Evolutionary conservation across 495 filamentous ascomycete species (phyloP).

Genomic region (Alectoria sarmentosa): DNA sequence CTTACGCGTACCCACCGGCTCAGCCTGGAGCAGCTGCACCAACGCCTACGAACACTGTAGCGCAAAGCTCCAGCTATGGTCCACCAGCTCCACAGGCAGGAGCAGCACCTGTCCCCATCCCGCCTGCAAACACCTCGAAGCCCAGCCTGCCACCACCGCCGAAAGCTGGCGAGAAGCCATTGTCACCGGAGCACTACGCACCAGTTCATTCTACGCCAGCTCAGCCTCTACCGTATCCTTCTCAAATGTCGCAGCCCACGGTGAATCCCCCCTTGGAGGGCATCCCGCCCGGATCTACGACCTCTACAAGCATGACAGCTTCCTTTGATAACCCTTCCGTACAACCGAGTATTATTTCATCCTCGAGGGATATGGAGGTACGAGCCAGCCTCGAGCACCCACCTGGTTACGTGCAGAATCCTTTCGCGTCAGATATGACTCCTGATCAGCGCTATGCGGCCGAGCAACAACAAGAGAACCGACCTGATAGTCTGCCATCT

Average conservation of each 20-base stretch:
- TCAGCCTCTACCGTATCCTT: conserved; percentile 32
- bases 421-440: conserved; percentile 39
- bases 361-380: conserved; percentile 21
- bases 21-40: conserved; percentile 20
- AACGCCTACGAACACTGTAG: conserved; percentile 17
- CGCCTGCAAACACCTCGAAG: conserved; percentile 26
- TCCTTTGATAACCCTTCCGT: conserved; percentile 25
- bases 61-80: conserved; percentile 16
- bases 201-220: conserved; percentile 28
- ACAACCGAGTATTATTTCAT: conserved; percentile 18
- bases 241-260: conserved; percentile 38
- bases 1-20: conserved; percentile 15
- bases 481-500: conserved; percentile 20
- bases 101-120: conserved; percentile 36
- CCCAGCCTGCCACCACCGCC: conserved; percentile 46
- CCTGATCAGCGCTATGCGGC: conserved; percentile 30
- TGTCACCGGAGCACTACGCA: conserved; percentile 29
- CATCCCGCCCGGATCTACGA: conserved; percentile 25
- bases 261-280: conserved; percentile 21
- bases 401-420: conserved; percentile 51
- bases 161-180: conserved; percentile 40
- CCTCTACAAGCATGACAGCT: conserved; percentile 34
- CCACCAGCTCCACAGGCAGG: conserved; percentile 56
- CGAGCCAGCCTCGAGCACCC: conserved; percentile 40
- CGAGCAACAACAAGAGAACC: conserved; percentile 28